A percentile compares a stretch with the other conserved stretches of the same genome.
These are phyloP conservation scores for Ambrosia trifida DNA, from an alignment of 129 eudicot genomes.

Conservation along the genomic window DNA sequence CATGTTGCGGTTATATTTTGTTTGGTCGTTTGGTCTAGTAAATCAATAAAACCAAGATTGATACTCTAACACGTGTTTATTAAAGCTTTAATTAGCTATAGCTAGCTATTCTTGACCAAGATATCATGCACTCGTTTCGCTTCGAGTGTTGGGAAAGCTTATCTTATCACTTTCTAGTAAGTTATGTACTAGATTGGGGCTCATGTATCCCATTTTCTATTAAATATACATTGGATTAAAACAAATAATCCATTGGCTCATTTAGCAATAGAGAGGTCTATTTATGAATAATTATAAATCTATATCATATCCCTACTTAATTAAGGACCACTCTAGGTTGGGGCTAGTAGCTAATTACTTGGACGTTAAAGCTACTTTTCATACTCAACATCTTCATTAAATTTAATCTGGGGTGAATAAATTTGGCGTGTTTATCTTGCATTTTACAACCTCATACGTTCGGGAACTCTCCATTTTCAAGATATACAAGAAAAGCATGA, in stretches of 20 bases:
- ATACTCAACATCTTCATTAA: not conserved
- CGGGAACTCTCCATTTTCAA: not conserved
- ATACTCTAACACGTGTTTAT: too few species aligned
- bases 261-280: not conserved
- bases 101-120: not conserved
- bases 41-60: not conserved
- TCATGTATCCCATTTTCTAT: not conserved
- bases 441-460: not conserved
- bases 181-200: not conserved
- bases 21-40: not conserved
- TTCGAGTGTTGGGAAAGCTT: not conserved
- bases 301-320: not conserved
- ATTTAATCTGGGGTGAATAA: not conserved
- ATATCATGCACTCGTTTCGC: not conserved
- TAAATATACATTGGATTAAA: not conserved
- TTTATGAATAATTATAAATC: not conserved
- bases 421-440: not conserved
- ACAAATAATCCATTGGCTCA: not conserved
- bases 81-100: not conserved
- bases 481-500: not conserved
- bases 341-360: not conserved
- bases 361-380: not conserved
- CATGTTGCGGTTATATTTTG: not conserved
- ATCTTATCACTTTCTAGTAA: not conserved
- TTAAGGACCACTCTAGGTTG: not conserved